Evolutionary conservation across 2,329 filamentous ascomycete species (phyloP), one percentile per base, ranked within the genome.

Genomic region (Colletotrichum magnum): DNA sequence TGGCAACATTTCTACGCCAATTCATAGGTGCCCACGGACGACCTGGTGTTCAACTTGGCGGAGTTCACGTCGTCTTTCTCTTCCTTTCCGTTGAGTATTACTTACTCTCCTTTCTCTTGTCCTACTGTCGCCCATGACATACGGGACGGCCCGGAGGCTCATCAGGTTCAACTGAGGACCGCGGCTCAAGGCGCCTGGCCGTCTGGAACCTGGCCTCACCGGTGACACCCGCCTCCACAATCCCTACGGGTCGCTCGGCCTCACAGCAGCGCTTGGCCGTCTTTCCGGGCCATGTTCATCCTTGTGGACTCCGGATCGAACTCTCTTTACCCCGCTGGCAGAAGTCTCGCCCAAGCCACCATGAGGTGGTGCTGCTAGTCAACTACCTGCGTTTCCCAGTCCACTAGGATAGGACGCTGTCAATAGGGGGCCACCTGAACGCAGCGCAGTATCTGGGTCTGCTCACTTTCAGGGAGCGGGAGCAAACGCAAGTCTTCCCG

Each of bases 401-500:
- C 18, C 26, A 26, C 6, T 28, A 56, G 16, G 48, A 15, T 28
- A 56, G 16, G 48, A 15, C 39, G 32, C 43, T 16, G 12, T 62
- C 24, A 28, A 56, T 21, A 43, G 18, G 21, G 39, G 47, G 32
- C 7, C 32, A 7, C 32, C 58, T 57, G 16, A 39, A 39, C 28
- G 58, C 28, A 24, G 16, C 50, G 28, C 39, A n/a, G 18, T 26
- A 15, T 39, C 39, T 48, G 39, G 53, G n/a, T 10, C 28, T 50
- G 41, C 54, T 48, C 52, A 65, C 18, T 12, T 36, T 13, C 24
- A n/a, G 18, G 32, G 32, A 18, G 39, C 24, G 26, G 68, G 57
- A 69, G 64, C 68, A 71, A 72, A 76, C 72, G 77, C 76, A 75
- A 66, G 72, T 73, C 71, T 74, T 76, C 76, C 77, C 77, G 69